Evolutionary conservation across 2,329 filamentous ascomycete genomes (phyloP).

Genomic region (Sporothrix protearum): DNA sequence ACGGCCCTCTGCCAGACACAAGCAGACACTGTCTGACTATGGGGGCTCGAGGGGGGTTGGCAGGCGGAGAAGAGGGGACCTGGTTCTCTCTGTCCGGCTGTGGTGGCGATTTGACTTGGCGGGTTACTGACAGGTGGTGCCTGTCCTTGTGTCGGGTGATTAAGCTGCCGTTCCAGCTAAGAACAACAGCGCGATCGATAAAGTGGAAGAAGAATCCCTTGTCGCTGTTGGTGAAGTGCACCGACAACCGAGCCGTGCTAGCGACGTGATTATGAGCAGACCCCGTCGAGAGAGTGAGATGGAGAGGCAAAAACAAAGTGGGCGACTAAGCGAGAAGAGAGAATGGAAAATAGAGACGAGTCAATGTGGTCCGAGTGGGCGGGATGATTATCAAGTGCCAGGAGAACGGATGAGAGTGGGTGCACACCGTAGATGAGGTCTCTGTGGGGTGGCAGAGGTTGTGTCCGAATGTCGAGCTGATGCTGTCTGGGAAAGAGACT

Average conservation of each 20-base stretch:
- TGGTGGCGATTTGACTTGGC: constrained; percentile 3
- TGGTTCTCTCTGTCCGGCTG: constrained; percentile 1
- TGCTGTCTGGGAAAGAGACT: background rate
- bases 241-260: constrained; percentile 6
- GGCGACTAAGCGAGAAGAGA: background rate
- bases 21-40: background rate
- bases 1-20: background rate
- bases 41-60: background rate
- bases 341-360: background rate
- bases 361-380: background rate
- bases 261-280: background rate
- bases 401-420: background rate
- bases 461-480: background rate
- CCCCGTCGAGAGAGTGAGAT: background rate
- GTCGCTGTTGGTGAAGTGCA: background rate
- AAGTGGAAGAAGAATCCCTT: background rate
- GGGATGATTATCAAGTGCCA: background rate
- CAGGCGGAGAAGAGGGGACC: background rate
- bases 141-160: background rate
- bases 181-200: background rate
- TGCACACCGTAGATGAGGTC: background rate
- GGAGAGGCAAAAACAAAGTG: background rate
- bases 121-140: background rate
- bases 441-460: background rate
- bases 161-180: background rate